phyloP scores from a whole-genome alignment of 345 rosid genomes.

The Trapa bicornis region DNA sequence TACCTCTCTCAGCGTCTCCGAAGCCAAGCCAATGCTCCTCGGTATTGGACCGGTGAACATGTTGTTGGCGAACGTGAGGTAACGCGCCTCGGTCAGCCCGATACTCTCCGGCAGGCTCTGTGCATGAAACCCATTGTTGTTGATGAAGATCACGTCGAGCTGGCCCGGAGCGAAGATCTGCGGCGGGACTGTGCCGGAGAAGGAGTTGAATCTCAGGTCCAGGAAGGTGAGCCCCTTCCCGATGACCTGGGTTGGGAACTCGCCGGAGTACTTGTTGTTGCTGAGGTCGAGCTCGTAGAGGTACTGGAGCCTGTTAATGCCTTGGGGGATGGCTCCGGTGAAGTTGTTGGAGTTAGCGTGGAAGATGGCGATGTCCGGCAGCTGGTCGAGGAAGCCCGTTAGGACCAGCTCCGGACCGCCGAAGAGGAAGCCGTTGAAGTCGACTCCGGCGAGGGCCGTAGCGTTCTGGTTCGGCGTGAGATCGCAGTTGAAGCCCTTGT shows the following conservation, averaged over 20 bases:
- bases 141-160: constrained; percentile 52
- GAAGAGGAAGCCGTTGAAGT: constrained; percentile 29
- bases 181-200: constrained; percentile 59
- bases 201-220: constrained; percentile 43
- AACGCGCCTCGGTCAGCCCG: constrained; percentile 32
- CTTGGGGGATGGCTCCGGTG: constrained; percentile 7
- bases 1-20: constrained; percentile 41
- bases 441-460: constrained; percentile 23
- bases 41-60: constrained; percentile 62
- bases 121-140: constrained; percentile 42
- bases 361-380: constrained; percentile 36
- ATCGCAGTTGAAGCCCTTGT: constrained; percentile 29
- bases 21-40: constrained; percentile 33
- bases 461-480: constrained; percentile 4
- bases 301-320: constrained; percentile 6
- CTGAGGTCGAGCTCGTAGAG: constrained; percentile 39
- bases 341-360: constrained; percentile 42
- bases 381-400: constrained; percentile 13
- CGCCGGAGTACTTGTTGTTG: constrained; percentile 50
- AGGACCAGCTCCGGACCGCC: constrained; percentile 9
- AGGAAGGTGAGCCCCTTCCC: constrained; percentile 25
- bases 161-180: constrained; percentile 37
- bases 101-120: constrained; percentile 41
- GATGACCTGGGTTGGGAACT: constrained; percentile 28
- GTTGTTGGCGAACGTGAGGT: constrained; percentile 63